Base-by-base conservation (phyloP, 495 filamentous ascomycete species). In the Penicillium salamii region DNA sequence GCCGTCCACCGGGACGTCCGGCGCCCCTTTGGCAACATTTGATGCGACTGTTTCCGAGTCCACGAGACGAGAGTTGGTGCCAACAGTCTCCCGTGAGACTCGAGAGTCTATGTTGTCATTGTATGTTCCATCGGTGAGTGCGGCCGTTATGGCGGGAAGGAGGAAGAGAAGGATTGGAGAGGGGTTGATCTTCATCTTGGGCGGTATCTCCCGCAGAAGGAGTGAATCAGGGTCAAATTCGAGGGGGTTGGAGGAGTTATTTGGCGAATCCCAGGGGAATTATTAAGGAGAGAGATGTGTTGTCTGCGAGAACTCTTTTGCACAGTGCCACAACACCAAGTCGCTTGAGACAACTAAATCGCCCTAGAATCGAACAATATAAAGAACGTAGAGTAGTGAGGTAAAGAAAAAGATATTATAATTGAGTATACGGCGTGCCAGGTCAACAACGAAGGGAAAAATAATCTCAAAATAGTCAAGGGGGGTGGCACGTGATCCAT, bases 1-100 rank as follows among this genome's bases (percentile, higher is more conserved):
- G 28, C 93, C 95, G 65, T 98, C 93, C 5, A 97, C 87, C 1
- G 95, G 93, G 53, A 89, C 89, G 75, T 93, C 84, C 70, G 88
- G 90, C 50, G 89, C 91, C 40, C 88, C 89, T 53, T 69, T 71
- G 12, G 61, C 55, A 39, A 54, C 42, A 49, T 65, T 63, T 20
- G 54, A 52, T 17, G 44, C 45, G 36, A 53, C 26, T 17, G 50
- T 48, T 18, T 69, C 65, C 8, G 59, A 41, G 14, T 65, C 59
- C 0, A 49, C 47, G 12, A 58, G 51, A 29, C 51, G 50, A 21
- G 50, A n/a, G 13, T 53, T 50, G 12, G 49, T 33, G 12, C 34
- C 49, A 11, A 41, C 59, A 13, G 56, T 43, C 32, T 56, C 57
- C 15, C 55, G 47, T 18, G 53, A 45, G 13, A 33, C 42, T 13